Evolutionary conservation across 306 rosid species (phyloP).

Genomic region (Cucurbita moschata): DNA sequence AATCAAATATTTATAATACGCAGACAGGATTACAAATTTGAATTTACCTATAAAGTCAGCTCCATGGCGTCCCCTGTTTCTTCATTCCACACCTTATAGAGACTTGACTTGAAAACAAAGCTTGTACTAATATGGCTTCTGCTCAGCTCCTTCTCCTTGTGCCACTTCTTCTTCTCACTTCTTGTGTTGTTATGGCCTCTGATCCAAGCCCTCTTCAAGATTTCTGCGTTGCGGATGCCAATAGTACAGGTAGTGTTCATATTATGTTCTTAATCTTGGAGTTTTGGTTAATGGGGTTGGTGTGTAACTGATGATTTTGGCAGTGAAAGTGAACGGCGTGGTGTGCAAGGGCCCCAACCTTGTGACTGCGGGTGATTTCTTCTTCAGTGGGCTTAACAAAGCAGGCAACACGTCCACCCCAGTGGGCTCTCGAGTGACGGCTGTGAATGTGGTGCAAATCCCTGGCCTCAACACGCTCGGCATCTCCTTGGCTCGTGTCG

Average conservation of each 20-base stretch:
- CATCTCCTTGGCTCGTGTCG: constrained; percentile 19
- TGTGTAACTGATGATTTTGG: not conserved
- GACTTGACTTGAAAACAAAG: no score
- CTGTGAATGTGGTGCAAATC: constrained; percentile 11
- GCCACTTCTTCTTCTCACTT: not conserved
- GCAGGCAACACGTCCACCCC: constrained; percentile 16
- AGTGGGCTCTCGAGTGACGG: constrained; percentile 14
- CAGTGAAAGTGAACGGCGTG: constrained; percentile 17
- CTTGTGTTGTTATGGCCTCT: constrained; percentile 5
- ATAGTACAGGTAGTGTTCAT: not conserved
- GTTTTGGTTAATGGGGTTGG: not conserved
- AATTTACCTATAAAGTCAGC: not conserved
- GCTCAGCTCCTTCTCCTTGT: not conserved
- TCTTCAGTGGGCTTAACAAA: constrained; percentile 11
- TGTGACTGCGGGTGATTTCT: constrained; percentile 12
- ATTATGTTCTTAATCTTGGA: no score
- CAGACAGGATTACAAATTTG: not conserved
- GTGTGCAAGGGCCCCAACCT: constrained; percentile 19
- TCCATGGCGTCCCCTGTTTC: not conserved
- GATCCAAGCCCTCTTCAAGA: constrained; percentile 29
- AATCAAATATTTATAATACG: no score
- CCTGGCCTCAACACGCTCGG: constrained; percentile 26
- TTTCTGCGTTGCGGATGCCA: constrained; percentile 26
- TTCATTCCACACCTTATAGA: no score
- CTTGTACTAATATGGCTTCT: constrained; percentile 5